Percentiles rank a stretch among this genome's conserved stretches.
These are phyloP conservation scores for Lasiosphaeris hirsuta DNA, from an alignment of 495 filamentous ascomycete species.

Conservation along the genomic window DNA sequence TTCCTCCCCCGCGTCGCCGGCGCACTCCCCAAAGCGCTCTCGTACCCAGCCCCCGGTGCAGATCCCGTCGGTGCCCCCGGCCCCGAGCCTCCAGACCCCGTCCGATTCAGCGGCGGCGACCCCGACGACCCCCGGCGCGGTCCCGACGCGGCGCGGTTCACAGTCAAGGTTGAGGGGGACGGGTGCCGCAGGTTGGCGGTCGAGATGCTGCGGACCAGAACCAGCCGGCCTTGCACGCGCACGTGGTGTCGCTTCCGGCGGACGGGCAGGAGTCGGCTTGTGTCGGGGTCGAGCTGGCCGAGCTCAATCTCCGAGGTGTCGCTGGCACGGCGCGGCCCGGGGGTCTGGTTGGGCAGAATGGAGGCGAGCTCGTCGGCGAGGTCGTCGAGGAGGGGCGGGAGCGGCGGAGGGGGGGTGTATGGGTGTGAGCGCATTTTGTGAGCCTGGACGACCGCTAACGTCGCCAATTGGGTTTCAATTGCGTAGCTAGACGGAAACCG, in stretches of 20 bases:
- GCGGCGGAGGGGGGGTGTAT: constrained; percentile 32
- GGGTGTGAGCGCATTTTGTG: constrained; percentile 35
- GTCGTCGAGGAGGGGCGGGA: constrained; percentile 40
- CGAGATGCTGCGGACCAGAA: constrained; percentile 32
- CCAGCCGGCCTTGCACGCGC: constrained; percentile 36
- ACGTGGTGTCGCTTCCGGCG: constrained; percentile 30
- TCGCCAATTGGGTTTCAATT: background rate
- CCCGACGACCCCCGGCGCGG: background rate
- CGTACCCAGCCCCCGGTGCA: background rate
- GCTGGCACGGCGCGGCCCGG: constrained; percentile 13
- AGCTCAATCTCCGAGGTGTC: constrained; percentile 34
- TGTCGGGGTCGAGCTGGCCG: constrained; percentile 40
- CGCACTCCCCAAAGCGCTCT: constrained; percentile 17
- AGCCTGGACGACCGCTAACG: background rate
- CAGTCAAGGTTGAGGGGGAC: background rate
- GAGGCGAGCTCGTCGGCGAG: constrained; percentile 46
- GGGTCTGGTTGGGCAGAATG: constrained; percentile 49
- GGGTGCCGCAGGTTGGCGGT: constrained; percentile 20
- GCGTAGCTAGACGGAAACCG: background rate
- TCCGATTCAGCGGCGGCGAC: background rate
- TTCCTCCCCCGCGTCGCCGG: constrained; percentile 5
- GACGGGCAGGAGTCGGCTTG: constrained; percentile 35
- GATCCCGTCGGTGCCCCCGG: no score
- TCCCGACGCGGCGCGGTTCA: background rate
- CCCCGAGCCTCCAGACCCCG: background rate